These are phyloP conservation scores for Phoma sp. DNA, from an alignment of 2,329 filamentous ascomycete genomes.

Conservation along the genomic window DNA sequence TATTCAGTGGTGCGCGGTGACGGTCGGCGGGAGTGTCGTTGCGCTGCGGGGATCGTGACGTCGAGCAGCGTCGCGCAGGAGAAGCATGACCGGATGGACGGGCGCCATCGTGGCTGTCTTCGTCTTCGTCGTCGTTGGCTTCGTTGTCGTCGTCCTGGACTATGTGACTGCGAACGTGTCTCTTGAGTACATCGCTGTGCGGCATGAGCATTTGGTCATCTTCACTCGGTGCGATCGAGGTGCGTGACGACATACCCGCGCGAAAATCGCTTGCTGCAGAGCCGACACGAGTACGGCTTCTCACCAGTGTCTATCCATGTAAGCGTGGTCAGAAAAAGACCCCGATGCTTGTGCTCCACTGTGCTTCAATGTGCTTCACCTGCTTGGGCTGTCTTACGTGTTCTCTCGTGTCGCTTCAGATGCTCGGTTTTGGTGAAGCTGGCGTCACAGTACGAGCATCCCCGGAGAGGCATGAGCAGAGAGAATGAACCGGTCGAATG, in stretches of 20 bases:
- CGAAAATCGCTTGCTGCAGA: not conserved
- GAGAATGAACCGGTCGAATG: not conserved
- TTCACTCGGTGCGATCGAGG: not conserved
- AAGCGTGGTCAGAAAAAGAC: not conserved
- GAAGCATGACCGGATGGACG: not conserved
- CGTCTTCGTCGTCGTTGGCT: not conserved
- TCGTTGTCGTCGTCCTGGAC: not conserved
- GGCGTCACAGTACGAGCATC: not conserved
- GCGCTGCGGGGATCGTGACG: not conserved
- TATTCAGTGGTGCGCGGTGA: no score
- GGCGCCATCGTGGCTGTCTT: no score
- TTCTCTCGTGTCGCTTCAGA: constrained; percentile 3
- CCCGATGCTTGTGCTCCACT: not conserved
- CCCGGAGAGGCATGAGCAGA: not conserved
- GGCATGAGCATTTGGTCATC: not conserved
- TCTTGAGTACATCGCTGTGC: not conserved
- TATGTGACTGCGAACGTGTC: not conserved
- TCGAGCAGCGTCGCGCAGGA: not conserved
- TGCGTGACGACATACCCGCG: not conserved
- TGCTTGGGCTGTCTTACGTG: constrained; percentile 1
- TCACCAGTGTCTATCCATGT: constrained; percentile 2
- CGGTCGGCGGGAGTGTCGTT: no score
- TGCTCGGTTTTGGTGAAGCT: not conserved
- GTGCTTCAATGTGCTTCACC: not conserved
- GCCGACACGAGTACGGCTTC: not conserved